Percentiles rank a stretch among this genome's conserved stretches.
Conservation (phyloP, 306 rosid species). For the Cajanus cajan region DNA sequence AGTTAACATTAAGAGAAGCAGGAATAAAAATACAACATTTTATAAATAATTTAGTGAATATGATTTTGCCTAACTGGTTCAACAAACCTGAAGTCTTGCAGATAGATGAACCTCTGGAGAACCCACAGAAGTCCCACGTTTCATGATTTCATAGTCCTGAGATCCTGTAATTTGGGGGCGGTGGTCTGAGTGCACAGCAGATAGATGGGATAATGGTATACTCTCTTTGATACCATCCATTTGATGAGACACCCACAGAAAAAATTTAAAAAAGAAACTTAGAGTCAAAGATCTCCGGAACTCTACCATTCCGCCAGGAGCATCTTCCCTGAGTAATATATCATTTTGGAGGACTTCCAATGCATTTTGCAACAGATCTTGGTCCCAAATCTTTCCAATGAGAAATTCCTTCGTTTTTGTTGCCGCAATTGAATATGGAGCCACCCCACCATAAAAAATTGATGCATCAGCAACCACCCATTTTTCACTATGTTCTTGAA, state of each 20-base stretch:
- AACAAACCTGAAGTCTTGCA: constrained; percentile 78
- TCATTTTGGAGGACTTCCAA: constrained; percentile 61
- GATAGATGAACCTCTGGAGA: constrained; percentile 94
- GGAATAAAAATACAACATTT: constrained; percentile 7
- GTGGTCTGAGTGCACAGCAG: constrained; percentile 76
- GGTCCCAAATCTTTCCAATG: constrained; percentile 76
- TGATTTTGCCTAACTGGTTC: constrained; percentile 13
- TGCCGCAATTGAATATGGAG: constrained; percentile 75
- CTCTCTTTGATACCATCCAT: constrained; percentile 47
- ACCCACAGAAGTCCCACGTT: constrained; percentile 87
- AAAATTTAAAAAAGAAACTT: constrained; percentile 89
- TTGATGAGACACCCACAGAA: constrained; percentile 92
- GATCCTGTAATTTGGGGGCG: constrained; percentile 72
- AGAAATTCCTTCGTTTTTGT: constrained; percentile 62
- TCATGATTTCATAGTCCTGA: constrained; percentile 83
- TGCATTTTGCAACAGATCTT: constrained; percentile 66
- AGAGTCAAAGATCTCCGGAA: constrained; percentile 75
- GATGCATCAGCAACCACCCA: constrained; percentile 80
- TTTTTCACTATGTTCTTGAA: constrained; percentile 49
- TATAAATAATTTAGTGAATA: constrained; percentile 15
- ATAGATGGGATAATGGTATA: constrained; percentile 67
- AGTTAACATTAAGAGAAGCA: constrained; percentile 1
- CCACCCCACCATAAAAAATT: constrained; percentile 91
- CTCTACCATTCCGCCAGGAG: constrained; percentile 99
- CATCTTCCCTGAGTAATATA: constrained; percentile 59